Evolutionary conservation across 192 early-diverging fungal species (phyloP), one percentile per base, ranked within the genome.

Genomic region (Coemansia sp.): DNA sequence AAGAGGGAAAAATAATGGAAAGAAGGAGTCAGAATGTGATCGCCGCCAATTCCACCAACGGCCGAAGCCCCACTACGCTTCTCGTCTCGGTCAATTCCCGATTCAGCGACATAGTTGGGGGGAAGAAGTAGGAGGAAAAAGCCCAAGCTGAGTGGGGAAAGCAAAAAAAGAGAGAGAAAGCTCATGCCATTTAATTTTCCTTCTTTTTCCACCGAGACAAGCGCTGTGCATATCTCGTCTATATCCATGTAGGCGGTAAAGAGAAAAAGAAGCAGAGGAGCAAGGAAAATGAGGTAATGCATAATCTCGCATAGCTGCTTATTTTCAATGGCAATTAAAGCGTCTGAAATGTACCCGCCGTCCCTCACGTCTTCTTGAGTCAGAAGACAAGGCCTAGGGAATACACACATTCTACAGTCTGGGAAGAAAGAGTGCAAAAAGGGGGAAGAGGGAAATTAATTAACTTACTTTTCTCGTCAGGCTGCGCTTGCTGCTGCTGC

Each of bases 11-110:
- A 62, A 32, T 32, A 43, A 42, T 25, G n/a, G 42, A 6, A 42
- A 38, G 14, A 45, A 45, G 13, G 22, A 22, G 54, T 13, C 17
- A 44, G 38, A 62, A 62, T 44, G 54, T 20, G 69, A 71, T 71
- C 64, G 70, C 59, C 70, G 38, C 56, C 12, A 65, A 54, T 46
- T 71, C 70, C 70, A 61, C 70, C 70, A 71, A 71, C 63, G n/a
- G 49, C 8, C 37, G 0, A 19, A 7, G 46, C n/a, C 46, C 46
- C 46, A 5, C 46, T 5, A n/a, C n/a, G 46, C 46, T 5, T 48
- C n/a, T n/a, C 46, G 12, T 3, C 46, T n/a, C 32, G 32, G 32
- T 32, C 32, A 4, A 32, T 32, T 32, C 32, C 32, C 32, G 32
- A 32, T 32, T 32, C 32, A 32, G 32, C 32, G 32, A 14, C 51